Percentiles rank a stretch among this genome's conserved stretches.
Evolutionary conservation across 495 filamentous ascomycete species (phyloP).

Genomic region (Tuber microsphaerosporum): DNA sequence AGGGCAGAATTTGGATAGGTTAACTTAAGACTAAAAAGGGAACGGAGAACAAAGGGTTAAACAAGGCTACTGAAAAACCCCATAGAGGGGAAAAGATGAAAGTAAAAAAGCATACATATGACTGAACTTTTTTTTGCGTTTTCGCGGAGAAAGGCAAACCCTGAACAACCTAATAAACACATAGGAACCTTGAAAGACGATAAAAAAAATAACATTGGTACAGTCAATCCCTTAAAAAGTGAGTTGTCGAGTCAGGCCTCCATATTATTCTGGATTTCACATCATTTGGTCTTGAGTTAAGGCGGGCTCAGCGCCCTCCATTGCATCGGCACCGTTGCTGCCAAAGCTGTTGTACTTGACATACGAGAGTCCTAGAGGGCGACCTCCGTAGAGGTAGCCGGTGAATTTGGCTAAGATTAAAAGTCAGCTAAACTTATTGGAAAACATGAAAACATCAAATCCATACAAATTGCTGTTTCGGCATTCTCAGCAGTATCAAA

Average conservation of each 20-base stretch:
- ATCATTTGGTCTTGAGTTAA: constrained; percentile 97
- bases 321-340: constrained; percentile 63
- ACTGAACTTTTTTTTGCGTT: background rate
- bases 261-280: constrained; percentile 48
- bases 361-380: constrained; percentile 83
- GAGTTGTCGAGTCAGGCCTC: constrained; percentile 13
- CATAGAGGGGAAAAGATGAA: constrained; percentile 23
- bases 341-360: constrained; percentile 69
- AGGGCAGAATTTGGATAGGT: constrained; percentile 22
- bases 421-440: constrained; percentile 13
- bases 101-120: constrained; percentile 17
- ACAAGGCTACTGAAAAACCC: constrained; percentile 28
- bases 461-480: constrained; percentile 76
- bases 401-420: constrained; percentile 70
- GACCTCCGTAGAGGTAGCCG: constrained; percentile 93
- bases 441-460: constrained; percentile 1
- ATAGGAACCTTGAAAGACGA: constrained; percentile 2
- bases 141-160: background rate
- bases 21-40: constrained; percentile 26
- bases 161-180: background rate
- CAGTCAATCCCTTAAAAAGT: constrained; percentile 18
- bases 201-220: constrained; percentile 24
- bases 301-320: constrained; percentile 73
- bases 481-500: constrained; percentile 78
- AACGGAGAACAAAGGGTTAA: constrained; percentile 33